Conservation (phyloP, 768 basidiomycete genomes). For the Pholiota conissans region DNA sequence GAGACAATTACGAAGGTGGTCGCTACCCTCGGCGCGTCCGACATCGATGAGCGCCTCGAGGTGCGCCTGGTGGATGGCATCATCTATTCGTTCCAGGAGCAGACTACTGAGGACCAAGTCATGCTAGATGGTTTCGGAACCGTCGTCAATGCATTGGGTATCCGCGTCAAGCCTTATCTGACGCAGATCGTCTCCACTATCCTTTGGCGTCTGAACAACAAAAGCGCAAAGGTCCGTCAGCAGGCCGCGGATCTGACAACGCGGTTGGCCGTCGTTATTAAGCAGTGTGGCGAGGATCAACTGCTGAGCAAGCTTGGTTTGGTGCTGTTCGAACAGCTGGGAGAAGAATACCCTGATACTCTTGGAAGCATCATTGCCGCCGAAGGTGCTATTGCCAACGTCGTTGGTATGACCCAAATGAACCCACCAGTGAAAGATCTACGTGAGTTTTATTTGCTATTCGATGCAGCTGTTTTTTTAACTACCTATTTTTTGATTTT, state of each 20-base stretch:
- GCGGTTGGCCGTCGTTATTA: conserved; percentile 96
- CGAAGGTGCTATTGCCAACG: conserved; percentile 97
- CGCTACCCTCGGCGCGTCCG: conserved; percentile 90
- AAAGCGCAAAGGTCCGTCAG: conserved; percentile 98
- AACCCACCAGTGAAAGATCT: conserved; percentile 99
- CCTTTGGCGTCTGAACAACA: conserved; percentile 99
- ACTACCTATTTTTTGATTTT: conserved; percentile 10
- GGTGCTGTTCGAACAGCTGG: conserved; percentile 96
- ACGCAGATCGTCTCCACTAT: conserved; percentile 99
- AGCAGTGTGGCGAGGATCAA: conserved; percentile 97
- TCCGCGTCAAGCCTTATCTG: conserved; percentile 97
- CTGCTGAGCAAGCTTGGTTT: conserved; percentile 94
- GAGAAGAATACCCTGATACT: conserved; percentile 99
- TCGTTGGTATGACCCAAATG: conserved; percentile 99
- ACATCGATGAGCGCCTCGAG: conserved; percentile 95
- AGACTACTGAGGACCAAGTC: conserved; percentile 97
- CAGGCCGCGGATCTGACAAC: conserved; percentile 98
- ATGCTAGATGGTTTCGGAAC: conserved; percentile 99
- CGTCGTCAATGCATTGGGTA: conserved; percentile 93
- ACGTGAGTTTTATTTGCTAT: conserved; percentile 53
- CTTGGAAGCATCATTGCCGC: conserved; percentile 99
- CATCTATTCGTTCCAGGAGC: conserved; percentile 99
- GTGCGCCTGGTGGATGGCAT: conserved; percentile 95
- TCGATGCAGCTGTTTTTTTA: background rate
- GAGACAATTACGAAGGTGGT: conserved; percentile 99